Evolutionary conservation across 2,329 filamentous ascomycete species (phyloP).

Genomic region (Colletotrichum tamarilloi): DNA sequence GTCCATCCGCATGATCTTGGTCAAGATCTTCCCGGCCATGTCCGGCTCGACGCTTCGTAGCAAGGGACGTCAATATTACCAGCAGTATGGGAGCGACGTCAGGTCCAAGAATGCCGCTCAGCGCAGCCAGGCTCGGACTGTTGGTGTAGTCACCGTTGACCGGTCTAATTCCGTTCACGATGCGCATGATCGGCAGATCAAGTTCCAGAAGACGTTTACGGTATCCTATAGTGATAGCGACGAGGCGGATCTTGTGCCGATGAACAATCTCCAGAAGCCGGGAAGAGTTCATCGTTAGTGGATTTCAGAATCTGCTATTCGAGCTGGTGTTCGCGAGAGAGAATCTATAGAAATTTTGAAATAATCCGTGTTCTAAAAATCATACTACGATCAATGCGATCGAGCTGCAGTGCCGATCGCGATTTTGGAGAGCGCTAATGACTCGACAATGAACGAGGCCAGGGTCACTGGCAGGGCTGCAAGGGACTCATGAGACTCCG

Average conservation of each 20-base stretch:
- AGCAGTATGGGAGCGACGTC: constrained; percentile 29
- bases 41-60: constrained; percentile 33
- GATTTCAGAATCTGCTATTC: background rate
- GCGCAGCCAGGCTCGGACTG: constrained; percentile 8
- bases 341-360: background rate
- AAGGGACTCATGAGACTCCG: too few species aligned
- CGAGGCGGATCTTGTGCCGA: constrained; percentile 45
- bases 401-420: too few species aligned
- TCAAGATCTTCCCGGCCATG: constrained; percentile 44
- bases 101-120: constrained; percentile 3
- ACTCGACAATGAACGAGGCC: too few species aligned
- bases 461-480: too few species aligned
- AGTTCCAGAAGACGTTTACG: constrained; percentile 47
- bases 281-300: background rate
- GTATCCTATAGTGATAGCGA: constrained; percentile 47
- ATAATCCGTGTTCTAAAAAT: background rate
- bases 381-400: background rate
- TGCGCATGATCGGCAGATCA: constrained; percentile 38
- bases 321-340: background rate
- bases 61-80: constrained; percentile 29
- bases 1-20: constrained; percentile 43
- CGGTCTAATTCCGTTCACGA: background rate
- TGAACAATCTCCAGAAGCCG: constrained; percentile 39
- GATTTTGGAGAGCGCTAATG: too few species aligned
- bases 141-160: constrained; percentile 20